These are phyloP conservation scores for Exophiala bonariae DNA, from an alignment of 2,329 filamentous ascomycete species.

Conservation along the genomic window DNA sequence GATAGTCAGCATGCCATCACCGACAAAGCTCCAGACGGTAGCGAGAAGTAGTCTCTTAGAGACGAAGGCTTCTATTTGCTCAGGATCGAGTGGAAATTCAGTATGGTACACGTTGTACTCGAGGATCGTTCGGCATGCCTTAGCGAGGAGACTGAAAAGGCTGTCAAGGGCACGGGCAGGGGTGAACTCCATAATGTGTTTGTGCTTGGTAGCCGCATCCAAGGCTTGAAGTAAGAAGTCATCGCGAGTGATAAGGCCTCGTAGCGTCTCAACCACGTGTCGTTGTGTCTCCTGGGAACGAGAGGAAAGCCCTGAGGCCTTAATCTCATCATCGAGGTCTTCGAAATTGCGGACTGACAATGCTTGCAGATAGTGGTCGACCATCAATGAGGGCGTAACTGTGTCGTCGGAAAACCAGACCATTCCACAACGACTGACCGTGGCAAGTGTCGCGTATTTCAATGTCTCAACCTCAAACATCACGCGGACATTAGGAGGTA, in stretches of 20 bases:
- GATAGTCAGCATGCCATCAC: conserved; percentile 85
- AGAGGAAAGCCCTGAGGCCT: conserved; percentile 72
- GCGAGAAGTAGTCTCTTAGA: conserved; percentile 93
- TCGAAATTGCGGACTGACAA: conserved; percentile 84
- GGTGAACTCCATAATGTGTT: conserved; percentile 99
- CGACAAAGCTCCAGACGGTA: conserved; percentile 91
- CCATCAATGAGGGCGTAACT: conserved; percentile 89
- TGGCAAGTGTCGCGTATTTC: conserved; percentile 95
- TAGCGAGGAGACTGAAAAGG: conserved; percentile 92
- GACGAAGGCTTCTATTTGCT: conserved; percentile 85
- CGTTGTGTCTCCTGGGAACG: conserved; percentile 78
- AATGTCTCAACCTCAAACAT: conserved; percentile 99
- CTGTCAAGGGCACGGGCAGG: conserved; percentile 86
- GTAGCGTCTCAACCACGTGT: conserved; percentile 76
- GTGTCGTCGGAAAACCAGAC: conserved; percentile 99
- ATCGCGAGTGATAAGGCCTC: conserved; percentile 73
- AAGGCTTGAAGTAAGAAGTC: conserved; percentile 79
- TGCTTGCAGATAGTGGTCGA: conserved; percentile 83
- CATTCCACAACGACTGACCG: conserved; percentile 99
- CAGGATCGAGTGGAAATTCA: conserved; percentile 88
- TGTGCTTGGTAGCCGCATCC: conserved; percentile 72
- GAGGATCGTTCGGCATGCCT: conserved; percentile 84
- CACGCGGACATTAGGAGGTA: conserved; percentile 93
- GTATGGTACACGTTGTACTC: conserved; percentile 95
- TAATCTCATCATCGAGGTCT: conserved; percentile 89